These are phyloP conservation scores for Candida gorgasii DNA, from an alignment of 805 yeast species.

Conservation along the genomic window DNA sequence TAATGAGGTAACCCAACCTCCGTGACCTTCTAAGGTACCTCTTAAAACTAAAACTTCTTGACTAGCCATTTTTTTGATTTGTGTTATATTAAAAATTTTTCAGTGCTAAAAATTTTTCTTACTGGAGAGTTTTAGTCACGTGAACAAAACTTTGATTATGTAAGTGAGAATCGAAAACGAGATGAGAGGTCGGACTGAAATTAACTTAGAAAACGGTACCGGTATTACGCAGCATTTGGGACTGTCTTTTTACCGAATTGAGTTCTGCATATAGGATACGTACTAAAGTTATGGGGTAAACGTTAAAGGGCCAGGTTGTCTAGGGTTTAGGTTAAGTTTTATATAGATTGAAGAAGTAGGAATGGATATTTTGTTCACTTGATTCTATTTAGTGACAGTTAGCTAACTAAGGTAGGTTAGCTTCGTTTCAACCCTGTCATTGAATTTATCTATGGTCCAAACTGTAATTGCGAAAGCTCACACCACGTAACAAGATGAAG, in stretches of 20 bases:
- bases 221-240: slow-evolving; percentile 40
- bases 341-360: no score
- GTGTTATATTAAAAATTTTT: slow-evolving; percentile 18
- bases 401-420: no score
- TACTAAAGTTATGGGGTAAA: no score
- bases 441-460: background rate
- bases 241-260: slow-evolving; percentile 35
- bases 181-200: slow-evolving; percentile 19
- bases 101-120: slow-evolving; percentile 4
- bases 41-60: slow-evolving; percentile 98
- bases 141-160: background rate
- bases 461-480: background rate
- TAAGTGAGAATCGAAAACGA: background rate
- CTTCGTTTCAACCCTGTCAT: no score
- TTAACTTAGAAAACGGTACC: slow-evolving; percentile 32
- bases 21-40: slow-evolving; percentile 95
- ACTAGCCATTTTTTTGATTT: slow-evolving; percentile 56
- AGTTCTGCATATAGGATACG: background rate
- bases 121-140: background rate
- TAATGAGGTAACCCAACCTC: slow-evolving; percentile 93
- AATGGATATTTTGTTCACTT: no score
- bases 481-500: no score
- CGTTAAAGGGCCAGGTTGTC: no score
- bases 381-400: no score
- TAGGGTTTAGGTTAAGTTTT: no score